Base-by-base conservation (phyloP, 495 filamentous ascomycete species). In the Annulohypoxylon moriforme region DNA sequence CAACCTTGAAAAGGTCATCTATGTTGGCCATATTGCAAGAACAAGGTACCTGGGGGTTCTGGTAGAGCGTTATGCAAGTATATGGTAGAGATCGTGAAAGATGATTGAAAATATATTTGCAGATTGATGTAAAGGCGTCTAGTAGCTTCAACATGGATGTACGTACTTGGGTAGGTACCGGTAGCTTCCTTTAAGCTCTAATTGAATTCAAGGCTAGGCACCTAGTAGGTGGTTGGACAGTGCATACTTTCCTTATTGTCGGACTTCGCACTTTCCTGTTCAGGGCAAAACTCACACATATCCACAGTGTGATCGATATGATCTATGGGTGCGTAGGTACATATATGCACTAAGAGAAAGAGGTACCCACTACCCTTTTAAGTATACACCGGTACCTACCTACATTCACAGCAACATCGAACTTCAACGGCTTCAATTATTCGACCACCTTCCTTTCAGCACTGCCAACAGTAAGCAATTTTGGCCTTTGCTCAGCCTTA, bases 1-100 rank as follows among this genome's bases (percentile, higher is more conserved):
- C 65, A 83, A 93, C 93, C 81, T 95, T 94, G 85, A 96, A 96
- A 34, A 96, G 83, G 66, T 93, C 91, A 76, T 95, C 91, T 76
- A 95, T 88, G 77, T 87, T 92, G 24, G 90, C 85, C 91, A 94
- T 96, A 65, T 67, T 81, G 67, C 27, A 25, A 27, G n/a, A 24
- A 49, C 11, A 38, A 10, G 10, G n/a, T n/a, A n/a, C n/a, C n/a
- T n/a, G n/a, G n/a, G n/a, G n/a, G n/a, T n/a, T n/a, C n/a, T n/a
- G n/a, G n/a, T n/a, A n/a, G n/a, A n/a, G 31, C 34, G 42, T 49
- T 18, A 24, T 44, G 46, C 9, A 38, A 13, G 20, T 3, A 34
- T 70, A 16, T 38, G n/a, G 44, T 33, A n/a, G 46, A 59, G 38
- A n/a, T 52, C 24, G 24, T 3, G n/a, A n/a, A n/a, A 18, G 27